Percentiles rank a stretch among this genome's conserved stretches.
Conservation (phyloP, 148 eudicot species). For the Silene latifolia region DNA sequence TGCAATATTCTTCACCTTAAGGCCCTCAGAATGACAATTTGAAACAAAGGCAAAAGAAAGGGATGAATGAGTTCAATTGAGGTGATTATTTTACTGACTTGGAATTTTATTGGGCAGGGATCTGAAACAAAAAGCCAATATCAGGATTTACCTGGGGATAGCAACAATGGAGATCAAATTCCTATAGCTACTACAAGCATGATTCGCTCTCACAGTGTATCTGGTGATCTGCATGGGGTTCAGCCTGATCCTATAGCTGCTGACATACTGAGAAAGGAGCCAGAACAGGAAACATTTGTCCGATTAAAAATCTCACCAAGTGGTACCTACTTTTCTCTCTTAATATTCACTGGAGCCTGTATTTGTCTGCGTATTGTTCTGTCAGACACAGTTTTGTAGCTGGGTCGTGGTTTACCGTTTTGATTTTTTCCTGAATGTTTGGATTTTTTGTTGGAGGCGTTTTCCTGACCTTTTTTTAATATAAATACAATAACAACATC, state of each 20-base stretch:
- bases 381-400: neutral
- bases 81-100: conserved; percentile 6
- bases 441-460: neutral
- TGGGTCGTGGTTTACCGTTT: neutral
- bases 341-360: conserved; percentile 2
- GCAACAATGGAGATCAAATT: conserved; percentile 58
- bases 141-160: conserved; percentile 59
- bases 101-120: conserved; percentile 25
- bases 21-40: neutral
- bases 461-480: neutral
- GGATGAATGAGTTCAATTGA: neutral
- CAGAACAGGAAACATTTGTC: conserved; percentile 97
- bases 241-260: conserved; percentile 98
- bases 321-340: conserved; percentile 40
- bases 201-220: conserved; percentile 91
- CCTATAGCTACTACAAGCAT: conserved; percentile 61
- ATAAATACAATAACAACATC: no score
- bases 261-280: conserved; percentile 96
- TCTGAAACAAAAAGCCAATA: conserved; percentile 38
- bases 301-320: conserved; percentile 76
- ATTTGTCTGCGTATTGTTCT: conserved; percentile 7
- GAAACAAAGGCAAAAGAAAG: neutral
- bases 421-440: neutral
- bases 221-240: conserved; percentile 97
- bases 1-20: neutral